Conservation (phyloP, 225 moss, liverwort and hornwort genomes). For the Rhytidiadelphus loreus region DNA sequence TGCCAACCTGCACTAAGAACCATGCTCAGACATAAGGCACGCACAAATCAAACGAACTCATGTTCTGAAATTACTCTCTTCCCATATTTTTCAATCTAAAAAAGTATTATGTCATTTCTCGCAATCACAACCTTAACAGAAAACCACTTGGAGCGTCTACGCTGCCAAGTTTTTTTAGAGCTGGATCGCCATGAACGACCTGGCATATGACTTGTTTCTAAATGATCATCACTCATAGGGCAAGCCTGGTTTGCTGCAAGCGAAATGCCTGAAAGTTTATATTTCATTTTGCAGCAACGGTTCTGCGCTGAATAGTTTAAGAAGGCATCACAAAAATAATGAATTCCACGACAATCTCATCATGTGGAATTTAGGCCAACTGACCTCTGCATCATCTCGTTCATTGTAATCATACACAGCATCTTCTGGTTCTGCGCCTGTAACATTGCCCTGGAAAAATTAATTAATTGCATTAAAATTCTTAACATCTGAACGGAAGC, state of each 20-base stretch:
- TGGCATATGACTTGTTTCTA: neutral
- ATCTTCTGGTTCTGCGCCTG: constrained; percentile 11
- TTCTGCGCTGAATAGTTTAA: neutral
- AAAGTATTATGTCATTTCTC: neutral
- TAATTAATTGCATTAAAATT: neutral
- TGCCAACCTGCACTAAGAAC: constrained; percentile 15
- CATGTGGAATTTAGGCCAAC: neutral
- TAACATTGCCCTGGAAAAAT: constrained; percentile 3
- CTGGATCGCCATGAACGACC: neutral
- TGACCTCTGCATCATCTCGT: constrained; percentile 36
- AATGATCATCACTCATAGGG: neutral
- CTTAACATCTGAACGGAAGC: neutral
- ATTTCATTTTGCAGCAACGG: neutral
- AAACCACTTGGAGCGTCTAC: neutral
- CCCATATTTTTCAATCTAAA: neutral
- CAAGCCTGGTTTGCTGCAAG: neutral
- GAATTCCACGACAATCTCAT: neutral
- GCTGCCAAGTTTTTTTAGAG: neutral
- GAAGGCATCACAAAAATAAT: neutral
- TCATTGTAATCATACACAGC: constrained; percentile 3
- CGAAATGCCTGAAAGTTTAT: neutral
- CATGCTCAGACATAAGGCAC: neutral
- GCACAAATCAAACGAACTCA: neutral
- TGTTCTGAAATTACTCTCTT: neutral
- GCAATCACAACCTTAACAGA: neutral